Evolutionary conservation across 306 rosid species (phyloP).

Genomic region (Pachyrhizus erosus): DNA sequence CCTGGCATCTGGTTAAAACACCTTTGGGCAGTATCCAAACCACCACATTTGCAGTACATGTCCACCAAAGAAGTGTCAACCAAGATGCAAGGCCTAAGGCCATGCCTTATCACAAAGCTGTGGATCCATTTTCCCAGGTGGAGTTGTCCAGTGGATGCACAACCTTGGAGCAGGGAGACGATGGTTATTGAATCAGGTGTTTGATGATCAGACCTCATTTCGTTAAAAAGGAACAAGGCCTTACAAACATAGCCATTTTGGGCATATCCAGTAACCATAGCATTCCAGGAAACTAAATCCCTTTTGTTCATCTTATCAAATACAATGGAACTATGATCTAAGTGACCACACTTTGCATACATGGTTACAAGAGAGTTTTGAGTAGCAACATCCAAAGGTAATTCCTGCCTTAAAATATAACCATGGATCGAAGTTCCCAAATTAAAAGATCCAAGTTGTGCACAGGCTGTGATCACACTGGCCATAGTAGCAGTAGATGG

Average conservation of each 20-base stretch:
- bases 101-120: slow-evolving; percentile 55
- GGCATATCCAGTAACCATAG: slow-evolving; percentile 67
- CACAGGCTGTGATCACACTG: slow-evolving; percentile 72
- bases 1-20: slow-evolving; percentile 65
- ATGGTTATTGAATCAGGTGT: slow-evolving; percentile 76
- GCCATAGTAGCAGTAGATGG: slow-evolving; percentile 73
- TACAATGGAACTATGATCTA: slow-evolving; percentile 58
- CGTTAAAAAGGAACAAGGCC: slow-evolving; percentile 61
- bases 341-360: slow-evolving; percentile 74
- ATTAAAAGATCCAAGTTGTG: slow-evolving; percentile 59
- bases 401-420: slow-evolving; percentile 60
- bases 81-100: slow-evolving; percentile 60
- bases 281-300: slow-evolving; percentile 88
- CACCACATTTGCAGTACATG: slow-evolving; percentile 86
- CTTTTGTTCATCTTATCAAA: slow-evolving; percentile 60
- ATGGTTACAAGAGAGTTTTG: slow-evolving; percentile 76
- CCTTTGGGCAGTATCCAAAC: slow-evolving; percentile 61
- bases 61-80: slow-evolving; percentile 81
- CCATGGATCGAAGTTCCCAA: slow-evolving; percentile 68
- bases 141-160: slow-evolving; percentile 73
- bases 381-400: slow-evolving; percentile 63
- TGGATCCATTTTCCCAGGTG: slow-evolving; percentile 79
- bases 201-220: slow-evolving; percentile 61
- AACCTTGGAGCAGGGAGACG: slow-evolving; percentile 78
- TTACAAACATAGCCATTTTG: slow-evolving; percentile 64